Evolutionary conservation across 805 yeast species (phyloP).

Genomic region (Zygotorulaspora danielsina): DNA sequence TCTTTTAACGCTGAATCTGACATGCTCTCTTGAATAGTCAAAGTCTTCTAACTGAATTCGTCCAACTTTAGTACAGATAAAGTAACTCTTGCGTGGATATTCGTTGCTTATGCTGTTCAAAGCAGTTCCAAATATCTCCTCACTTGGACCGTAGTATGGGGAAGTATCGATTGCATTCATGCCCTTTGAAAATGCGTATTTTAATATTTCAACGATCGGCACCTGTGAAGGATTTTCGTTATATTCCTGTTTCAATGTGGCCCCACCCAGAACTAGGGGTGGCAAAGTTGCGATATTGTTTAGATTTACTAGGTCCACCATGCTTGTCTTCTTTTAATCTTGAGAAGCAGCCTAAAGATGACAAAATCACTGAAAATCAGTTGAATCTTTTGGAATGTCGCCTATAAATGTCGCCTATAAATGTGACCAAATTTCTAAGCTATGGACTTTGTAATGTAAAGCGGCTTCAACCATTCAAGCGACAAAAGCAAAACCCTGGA

Average conservation of each 20-base stretch:
- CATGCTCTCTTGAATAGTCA: conserved; percentile 62
- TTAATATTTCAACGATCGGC: conserved; percentile 55
- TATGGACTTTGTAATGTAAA: too few relatives aligned
- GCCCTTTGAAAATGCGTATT: conserved; percentile 60
- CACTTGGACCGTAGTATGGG: conserved; percentile 91
- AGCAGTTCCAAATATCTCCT: conserved; percentile 65
- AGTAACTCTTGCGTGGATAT: conserved; percentile 56
- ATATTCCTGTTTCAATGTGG: conserved; percentile 79
- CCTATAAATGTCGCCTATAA: too few relatives aligned
- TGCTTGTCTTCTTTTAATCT: neutral
- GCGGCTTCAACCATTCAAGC: too few relatives aligned
- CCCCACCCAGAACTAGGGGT: conserved; percentile 78
- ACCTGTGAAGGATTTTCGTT: conserved; percentile 59
- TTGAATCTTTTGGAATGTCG: too few relatives aligned
- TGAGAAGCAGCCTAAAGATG: too few relatives aligned
- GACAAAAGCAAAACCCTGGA: too few relatives aligned
- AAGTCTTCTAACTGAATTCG: conserved; percentile 63
- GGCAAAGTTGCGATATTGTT: conserved; percentile 38
- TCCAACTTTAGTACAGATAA: conserved; percentile 83
- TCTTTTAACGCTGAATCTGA: conserved; percentile 59
- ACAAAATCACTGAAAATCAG: too few relatives aligned
- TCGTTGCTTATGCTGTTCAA: conserved; percentile 39
- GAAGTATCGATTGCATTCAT: conserved; percentile 82
- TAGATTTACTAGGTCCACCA: conserved; percentile 36
- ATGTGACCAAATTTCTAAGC: too few relatives aligned